Base-by-base conservation (phyloP, 2,329 filamentous ascomycete genomes). In the Curvularia sp. region DNA sequence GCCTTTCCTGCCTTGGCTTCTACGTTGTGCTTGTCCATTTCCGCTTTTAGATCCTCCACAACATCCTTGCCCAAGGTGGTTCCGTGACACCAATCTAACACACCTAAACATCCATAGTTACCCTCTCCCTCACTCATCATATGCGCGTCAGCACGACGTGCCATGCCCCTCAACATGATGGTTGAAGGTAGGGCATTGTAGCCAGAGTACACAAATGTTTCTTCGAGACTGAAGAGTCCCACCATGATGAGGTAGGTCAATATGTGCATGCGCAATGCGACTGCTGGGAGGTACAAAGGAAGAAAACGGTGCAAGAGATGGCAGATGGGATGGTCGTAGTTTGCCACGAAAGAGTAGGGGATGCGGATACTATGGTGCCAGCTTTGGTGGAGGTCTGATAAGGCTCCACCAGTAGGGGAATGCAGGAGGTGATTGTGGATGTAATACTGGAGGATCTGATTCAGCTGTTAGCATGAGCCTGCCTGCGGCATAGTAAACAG, bases 341-440 rank as follows among this genome's bases (percentile, higher is more conserved):
- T 84, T 8, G 89, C 81, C 42, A 84, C 80, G 23, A 92, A 81
- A 25, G 87, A 84, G 74, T 86, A 89, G 0, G 88, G 85, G 1
- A 84, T 80, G 23, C 74, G 73, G 55, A 84, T 79, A 47, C 80
- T 76, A 77, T 91, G 87, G 56, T 87, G 85, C 86, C 86, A 88
- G 32, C 69, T 66, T 19, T 76, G 60, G 66, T 88, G 86, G 70
- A 77, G 69, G 18, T 65, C 49, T 13, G 73, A 73, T 5, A 77
- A 57, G 28, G 57, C 68, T 15, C 70, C 67, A 36, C 69, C 66
- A 15, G 46, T 61, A 0, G 74, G 66, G 0, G 71, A 76, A 77
- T 96, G 92, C 8, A 97, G 83, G 25, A 89, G 58, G 70, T 85
- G 84, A 50, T 90, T 87, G 78, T 96, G 92, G 65, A 92, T 82